phyloP scores from a whole-genome alignment of 345 rosid genomes.

The Schrenkiella parvula region DNA sequence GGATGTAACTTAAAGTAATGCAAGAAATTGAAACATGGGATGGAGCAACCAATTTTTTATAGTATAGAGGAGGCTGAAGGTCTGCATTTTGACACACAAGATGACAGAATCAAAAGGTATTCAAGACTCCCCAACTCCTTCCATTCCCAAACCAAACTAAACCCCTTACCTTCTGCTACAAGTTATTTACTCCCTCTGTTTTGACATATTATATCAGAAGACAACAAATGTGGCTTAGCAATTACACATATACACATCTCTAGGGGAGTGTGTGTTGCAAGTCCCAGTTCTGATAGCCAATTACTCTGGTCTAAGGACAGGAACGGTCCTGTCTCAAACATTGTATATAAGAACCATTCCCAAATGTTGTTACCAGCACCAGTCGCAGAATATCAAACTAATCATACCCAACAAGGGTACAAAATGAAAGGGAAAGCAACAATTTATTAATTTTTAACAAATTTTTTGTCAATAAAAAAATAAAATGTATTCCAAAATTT shows the following conservation, averaged over 20 bases:
- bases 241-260: neutral
- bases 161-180: slow-evolving; percentile 11
- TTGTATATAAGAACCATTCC: slow-evolving; percentile 7
- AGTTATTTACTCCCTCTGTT: neutral
- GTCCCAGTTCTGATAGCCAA: neutral
- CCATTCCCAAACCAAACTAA: slow-evolving; percentile 1
- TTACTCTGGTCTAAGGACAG: slow-evolving; percentile 2
- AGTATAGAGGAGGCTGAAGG: neutral
- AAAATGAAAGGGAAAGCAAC: slow-evolving; percentile 10
- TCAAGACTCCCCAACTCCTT: neutral
- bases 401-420: neutral
- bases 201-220: slow-evolving; percentile 8
- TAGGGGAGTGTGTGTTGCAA: neutral
- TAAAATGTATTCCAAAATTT: no score
- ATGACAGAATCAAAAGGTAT: neutral
- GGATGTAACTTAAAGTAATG: neutral
- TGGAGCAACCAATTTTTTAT: neutral
- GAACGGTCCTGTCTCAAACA: neutral
- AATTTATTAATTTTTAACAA: no score
- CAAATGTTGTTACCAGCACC: slow-evolving; percentile 1
- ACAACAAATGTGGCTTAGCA: neutral
- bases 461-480: no score
- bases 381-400: slow-evolving; percentile 12
- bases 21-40: neutral
- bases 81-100: slow-evolving; percentile 21